Base-by-base conservation (phyloP, 306 rosid genomes). In the Lagenaria siceraria region DNA sequence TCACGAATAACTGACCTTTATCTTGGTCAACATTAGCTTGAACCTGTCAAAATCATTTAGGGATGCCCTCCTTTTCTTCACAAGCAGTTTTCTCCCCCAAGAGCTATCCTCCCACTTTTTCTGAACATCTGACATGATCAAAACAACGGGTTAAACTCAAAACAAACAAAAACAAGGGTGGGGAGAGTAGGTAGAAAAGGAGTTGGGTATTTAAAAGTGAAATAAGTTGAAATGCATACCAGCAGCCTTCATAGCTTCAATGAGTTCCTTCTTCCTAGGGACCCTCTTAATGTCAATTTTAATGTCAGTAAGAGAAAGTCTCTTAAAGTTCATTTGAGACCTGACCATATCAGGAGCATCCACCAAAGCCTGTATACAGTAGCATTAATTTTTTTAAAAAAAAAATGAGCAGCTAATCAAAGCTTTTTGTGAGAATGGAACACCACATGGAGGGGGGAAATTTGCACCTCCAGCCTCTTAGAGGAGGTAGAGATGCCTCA, bases 81-180 rank as follows among this genome's bases (percentile, higher is more conserved):
- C 98, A 77, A 93, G 89, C n/a, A 93, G 69, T 61, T 93, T 93
- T 58, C 98, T 87, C 1, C 98, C 98, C 97, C 97, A 93, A 0
- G 98, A 91, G 80, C 96, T 90, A 22, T 79, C 89, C 86, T 93
- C 98, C 98, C 98, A 93, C 87, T 91, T 93, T 87, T 88, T 88
- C 85, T 91, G 90, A 18, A 93, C 98, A 87, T 93, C 98, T 93
- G 78, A 43, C 25, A 58, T 1, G 33, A 42, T 55, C 48, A 14
- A 2, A 19, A 70, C 33, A 46, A 80, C 4, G 27, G 51, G 27
- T 64, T 71, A 54, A 22, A 49, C 75, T 43, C 13, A 35, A 70
- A 19, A 79, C 60, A 58, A 46, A 18, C 31, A 64, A 8, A 38
- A 42, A 1, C 55, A 51, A 25, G 63, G 31, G 3, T 29, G 12